Evolutionary conservation across 768 basidiomycete species (phyloP).

Genomic region (Trametes meyenii): DNA sequence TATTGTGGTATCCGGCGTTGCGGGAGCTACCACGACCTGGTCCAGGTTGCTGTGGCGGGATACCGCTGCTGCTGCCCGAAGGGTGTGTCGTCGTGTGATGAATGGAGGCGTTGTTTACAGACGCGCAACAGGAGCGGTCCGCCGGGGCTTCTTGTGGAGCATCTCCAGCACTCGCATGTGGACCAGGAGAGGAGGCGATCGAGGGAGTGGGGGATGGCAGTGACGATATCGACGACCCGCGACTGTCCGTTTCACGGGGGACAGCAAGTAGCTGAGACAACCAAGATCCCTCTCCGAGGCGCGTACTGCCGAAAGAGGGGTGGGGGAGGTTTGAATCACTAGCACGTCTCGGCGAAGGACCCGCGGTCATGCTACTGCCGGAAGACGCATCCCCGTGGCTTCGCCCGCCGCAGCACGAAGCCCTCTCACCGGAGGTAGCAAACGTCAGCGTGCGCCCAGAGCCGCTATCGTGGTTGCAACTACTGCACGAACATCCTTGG

Average conservation of each 20-base stretch:
- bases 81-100: background rate
- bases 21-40: background rate
- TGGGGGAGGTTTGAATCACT: background rate
- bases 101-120: slow-evolving; percentile 9
- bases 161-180: background rate
- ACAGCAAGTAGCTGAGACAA: slow-evolving; percentile 3
- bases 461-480: slow-evolving; percentile 27
- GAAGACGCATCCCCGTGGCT: background rate
- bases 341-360: background rate
- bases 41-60: background rate
- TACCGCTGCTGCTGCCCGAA: background rate
- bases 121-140: slow-evolving; percentile 10
- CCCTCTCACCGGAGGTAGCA: slow-evolving; percentile 41
- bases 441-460: slow-evolving; percentile 32
- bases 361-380: background rate
- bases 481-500: slow-evolving; percentile 36
- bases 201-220: slow-evolving; percentile 18
- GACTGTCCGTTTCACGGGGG: slow-evolving; percentile 17
- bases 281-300: background rate
- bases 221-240: slow-evolving; percentile 21
- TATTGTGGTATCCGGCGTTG: too few species aligned
- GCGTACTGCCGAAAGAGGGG: background rate
- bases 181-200: background rate
- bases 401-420: slow-evolving; percentile 28
- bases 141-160: background rate